These are phyloP conservation scores for Lunasporangiospora selenospora DNA, from an alignment of 192 early-diverging fungal genomes.

Conservation along the genomic window DNA sequence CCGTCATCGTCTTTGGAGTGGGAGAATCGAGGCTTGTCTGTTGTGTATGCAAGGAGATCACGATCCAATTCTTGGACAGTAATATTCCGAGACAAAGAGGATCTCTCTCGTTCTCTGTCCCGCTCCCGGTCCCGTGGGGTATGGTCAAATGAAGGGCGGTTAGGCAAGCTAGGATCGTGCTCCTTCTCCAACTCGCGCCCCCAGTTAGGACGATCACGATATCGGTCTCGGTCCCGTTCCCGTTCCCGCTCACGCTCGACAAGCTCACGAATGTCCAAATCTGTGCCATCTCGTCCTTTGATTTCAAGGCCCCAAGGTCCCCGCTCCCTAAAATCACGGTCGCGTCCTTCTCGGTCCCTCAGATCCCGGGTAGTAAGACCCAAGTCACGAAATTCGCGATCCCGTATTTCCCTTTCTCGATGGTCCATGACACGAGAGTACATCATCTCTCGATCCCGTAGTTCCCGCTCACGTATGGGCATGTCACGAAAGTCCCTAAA, in stretches of 20 bases:
- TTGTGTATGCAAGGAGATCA: slow-evolving; percentile 17
- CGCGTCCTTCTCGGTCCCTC: slow-evolving; percentile 27
- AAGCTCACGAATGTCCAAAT: slow-evolving; percentile 33
- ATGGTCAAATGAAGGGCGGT: slow-evolving; percentile 7
- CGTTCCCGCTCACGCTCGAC: slow-evolving; percentile 38
- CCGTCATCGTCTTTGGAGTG: too few species aligned
- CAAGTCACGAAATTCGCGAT: slow-evolving; percentile 21
- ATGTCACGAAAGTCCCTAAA: slow-evolving; percentile 14
- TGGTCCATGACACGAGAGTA: slow-evolving; percentile 7
- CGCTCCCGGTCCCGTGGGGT: slow-evolving; percentile 16
- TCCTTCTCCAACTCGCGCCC: slow-evolving; percentile 32
- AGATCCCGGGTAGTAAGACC: slow-evolving; percentile 35
- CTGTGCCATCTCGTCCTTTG: slow-evolving; percentile 25
- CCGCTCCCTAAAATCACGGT: slow-evolving; percentile 29
- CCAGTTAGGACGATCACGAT: slow-evolving; percentile 36
- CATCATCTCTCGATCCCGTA: slow-evolving; percentile 22
- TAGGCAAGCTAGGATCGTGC: slow-evolving; percentile 9
- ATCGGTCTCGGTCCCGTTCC: slow-evolving; percentile 28
- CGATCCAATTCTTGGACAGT: slow-evolving; percentile 26
- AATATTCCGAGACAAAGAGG: slow-evolving; percentile 11
- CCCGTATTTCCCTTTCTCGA: slow-evolving; percentile 17
- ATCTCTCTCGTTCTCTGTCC: slow-evolving; percentile 24
- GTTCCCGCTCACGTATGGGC: background rate
- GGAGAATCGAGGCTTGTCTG: slow-evolving; percentile 25
- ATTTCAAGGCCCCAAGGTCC: slow-evolving; percentile 12